Conservation (phyloP, 2,329 filamentous ascomycete species). For the Alternaria sp. region DNA sequence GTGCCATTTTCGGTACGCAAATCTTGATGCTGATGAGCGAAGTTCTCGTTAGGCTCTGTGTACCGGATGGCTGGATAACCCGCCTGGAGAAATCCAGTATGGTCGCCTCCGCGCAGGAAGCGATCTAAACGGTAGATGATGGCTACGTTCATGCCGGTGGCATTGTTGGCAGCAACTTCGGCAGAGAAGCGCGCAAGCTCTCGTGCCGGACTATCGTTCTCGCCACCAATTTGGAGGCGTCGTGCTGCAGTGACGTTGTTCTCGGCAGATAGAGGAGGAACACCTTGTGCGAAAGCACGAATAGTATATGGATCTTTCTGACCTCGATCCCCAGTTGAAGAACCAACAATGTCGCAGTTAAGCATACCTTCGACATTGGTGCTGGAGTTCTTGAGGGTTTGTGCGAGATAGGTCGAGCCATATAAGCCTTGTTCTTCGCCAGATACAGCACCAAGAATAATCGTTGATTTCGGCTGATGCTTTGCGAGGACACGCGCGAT, state of each 20-base stretch:
- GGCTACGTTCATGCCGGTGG: slow-evolving; percentile 64
- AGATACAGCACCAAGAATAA: slow-evolving; percentile 65
- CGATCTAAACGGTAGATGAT: slow-evolving; percentile 66
- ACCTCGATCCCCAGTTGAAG: slow-evolving; percentile 56
- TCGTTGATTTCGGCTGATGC: slow-evolving; percentile 59
- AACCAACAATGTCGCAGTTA: slow-evolving; percentile 67
- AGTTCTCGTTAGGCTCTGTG: slow-evolving; percentile 67
- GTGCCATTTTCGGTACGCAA: slow-evolving; percentile 59
- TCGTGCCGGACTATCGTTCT: slow-evolving; percentile 64
- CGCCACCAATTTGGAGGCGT: slow-evolving; percentile 54
- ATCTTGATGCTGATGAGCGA: slow-evolving; percentile 66
- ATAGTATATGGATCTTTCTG: slow-evolving; percentile 60
- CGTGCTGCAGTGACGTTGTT: slow-evolving; percentile 48
- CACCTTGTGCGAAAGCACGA: slow-evolving; percentile 63
- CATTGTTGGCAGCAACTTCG: slow-evolving; percentile 62
- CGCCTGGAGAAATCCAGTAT: slow-evolving; percentile 63
- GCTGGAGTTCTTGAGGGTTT: slow-evolving; percentile 60
- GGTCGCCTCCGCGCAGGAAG: slow-evolving; percentile 65
- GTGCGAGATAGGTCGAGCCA: slow-evolving; percentile 61
- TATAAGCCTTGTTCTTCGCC: slow-evolving; percentile 67
- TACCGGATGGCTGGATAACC: slow-evolving; percentile 65
- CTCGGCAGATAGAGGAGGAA: slow-evolving; percentile 53
- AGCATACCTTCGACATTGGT: slow-evolving; percentile 66
- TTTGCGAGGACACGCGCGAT: slow-evolving; percentile 62
- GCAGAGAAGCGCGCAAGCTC: slow-evolving; percentile 64